phyloP scores from a whole-genome alignment of 2,329 filamentous ascomycete genomes.

The Orbilia oligospora region DNA sequence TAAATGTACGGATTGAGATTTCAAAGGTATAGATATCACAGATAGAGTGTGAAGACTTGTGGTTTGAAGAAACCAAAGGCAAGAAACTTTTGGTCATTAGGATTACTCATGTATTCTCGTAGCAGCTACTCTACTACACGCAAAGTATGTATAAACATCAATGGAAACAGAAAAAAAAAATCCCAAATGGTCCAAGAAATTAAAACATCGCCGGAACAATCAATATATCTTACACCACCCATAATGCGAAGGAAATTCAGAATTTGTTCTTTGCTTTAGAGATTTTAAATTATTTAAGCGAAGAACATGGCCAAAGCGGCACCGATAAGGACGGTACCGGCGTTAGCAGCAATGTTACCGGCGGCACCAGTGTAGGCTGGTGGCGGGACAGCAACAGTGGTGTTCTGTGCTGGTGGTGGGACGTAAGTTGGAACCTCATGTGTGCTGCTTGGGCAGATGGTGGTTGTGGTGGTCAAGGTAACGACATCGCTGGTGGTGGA shows the following conservation, averaged over 20 bases:
- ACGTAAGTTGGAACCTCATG: slow-evolving; percentile 21
- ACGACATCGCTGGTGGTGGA: slow-evolving; percentile 50
- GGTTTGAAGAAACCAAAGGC: slow-evolving; percentile 20
- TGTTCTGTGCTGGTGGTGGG: slow-evolving; percentile 51
- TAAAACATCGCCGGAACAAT: slow-evolving; percentile 19
- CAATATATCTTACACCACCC: slow-evolving; percentile 44
- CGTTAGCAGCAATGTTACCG: slow-evolving; percentile 49
- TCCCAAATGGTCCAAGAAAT: slow-evolving; percentile 22
- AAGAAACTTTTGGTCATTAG: slow-evolving; percentile 51
- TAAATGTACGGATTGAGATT: slow-evolving; percentile 2
- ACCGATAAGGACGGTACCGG: slow-evolving; percentile 53
- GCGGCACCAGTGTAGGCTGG: slow-evolving; percentile 58
- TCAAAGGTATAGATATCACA: background rate
- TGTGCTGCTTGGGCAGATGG: slow-evolving; percentile 54
- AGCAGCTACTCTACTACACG: slow-evolving; percentile 40
- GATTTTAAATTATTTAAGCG: slow-evolving; percentile 29
- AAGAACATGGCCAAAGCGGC: slow-evolving; percentile 60
- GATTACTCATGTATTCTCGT: slow-evolving; percentile 56
- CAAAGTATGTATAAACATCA: slow-evolving; percentile 38
- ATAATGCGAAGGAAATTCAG: slow-evolving; percentile 14
- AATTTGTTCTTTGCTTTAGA: background rate
- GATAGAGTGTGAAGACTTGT: background rate
- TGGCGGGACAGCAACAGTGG: slow-evolving; percentile 41
- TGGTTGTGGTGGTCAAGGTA: slow-evolving; percentile 55
- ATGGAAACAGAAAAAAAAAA: slow-evolving; percentile 29